phyloP scores from a whole-genome alignment of 2,329 filamentous ascomycete genomes.

The Ceratocystiopsis minuta region DNA sequence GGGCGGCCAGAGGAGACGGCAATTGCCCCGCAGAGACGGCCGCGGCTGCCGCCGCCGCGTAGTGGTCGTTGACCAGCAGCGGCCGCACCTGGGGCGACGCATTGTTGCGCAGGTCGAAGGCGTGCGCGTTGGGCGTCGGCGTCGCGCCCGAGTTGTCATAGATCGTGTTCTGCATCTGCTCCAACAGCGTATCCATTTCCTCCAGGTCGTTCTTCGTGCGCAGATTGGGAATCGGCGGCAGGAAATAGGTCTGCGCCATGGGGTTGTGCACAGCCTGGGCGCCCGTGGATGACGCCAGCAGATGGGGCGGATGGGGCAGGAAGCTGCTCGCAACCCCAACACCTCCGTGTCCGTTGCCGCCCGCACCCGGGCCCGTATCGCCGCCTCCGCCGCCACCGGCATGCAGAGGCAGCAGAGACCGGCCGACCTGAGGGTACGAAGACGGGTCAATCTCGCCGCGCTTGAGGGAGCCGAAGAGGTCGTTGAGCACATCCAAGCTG shows the following conservation, averaged over 20 bases:
- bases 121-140: conserved; percentile 60
- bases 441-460: conserved; percentile 74
- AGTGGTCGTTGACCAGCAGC: conserved; percentile 14
- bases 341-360: conserved; percentile 22
- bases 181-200: conserved; percentile 85
- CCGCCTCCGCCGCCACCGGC: conserved; percentile 28
- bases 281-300: conserved; percentile 19
- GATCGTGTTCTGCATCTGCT: conserved; percentile 89
- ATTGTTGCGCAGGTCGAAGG: conserved; percentile 37
- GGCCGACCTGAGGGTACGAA: conserved; percentile 82
- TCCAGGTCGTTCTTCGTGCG: conserved; percentile 86
- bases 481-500: conserved; percentile 72
- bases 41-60: conserved; percentile 10
- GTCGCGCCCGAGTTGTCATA: conserved; percentile 82
- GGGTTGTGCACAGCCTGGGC: conserved; percentile 29
- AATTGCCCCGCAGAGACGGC: conserved; percentile 34
- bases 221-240: conserved; percentile 72
- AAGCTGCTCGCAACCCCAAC: conserved; percentile 37
- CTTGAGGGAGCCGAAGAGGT: conserved; percentile 87
- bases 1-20: conserved; percentile 40
- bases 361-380: conserved; percentile 25
- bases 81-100: conserved; percentile 16
- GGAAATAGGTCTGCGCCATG: conserved; percentile 64
- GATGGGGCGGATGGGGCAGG: conserved; percentile 33
- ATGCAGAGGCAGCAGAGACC: conserved; percentile 69